Evolutionary conservation across 129 eudicot species (phyloP).

Genomic region (Pittosporum tobira): DNA sequence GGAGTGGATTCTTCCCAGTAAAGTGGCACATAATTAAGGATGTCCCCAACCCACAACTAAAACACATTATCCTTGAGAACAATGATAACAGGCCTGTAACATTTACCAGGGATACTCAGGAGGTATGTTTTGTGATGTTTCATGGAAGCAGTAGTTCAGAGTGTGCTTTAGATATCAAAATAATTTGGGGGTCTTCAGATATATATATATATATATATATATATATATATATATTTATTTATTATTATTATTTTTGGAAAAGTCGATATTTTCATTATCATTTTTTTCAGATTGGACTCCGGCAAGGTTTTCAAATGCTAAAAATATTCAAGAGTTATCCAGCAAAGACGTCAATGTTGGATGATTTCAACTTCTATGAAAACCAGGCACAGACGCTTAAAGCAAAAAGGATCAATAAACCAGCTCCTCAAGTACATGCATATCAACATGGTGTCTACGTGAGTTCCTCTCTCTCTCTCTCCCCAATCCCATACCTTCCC

Average conservation of each 20-base stretch:
- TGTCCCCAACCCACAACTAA: conserved; percentile 57
- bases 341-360: conserved; percentile 52
- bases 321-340: conserved; percentile 64
- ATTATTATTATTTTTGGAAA: background rate
- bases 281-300: conserved; percentile 46
- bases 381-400: conserved; percentile 39
- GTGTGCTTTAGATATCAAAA: too few species aligned
- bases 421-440: conserved; percentile 31
- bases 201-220: too few species aligned
- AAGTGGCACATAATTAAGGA: conserved; percentile 95
- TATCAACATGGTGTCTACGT: conserved; percentile 14
- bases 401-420: conserved; percentile 45
- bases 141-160: background rate
- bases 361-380: conserved; percentile 75
- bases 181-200: background rate
- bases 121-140: conserved; percentile 31
- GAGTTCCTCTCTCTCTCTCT: conserved; percentile 10
- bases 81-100: conserved; percentile 81
- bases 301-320: conserved; percentile 84
- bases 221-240: too few species aligned
- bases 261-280: background rate
- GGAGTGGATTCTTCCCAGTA: conserved; percentile 84
- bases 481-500: too few species aligned
- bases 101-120: conserved; percentile 85
- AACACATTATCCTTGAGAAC: conserved; percentile 78